These are phyloP conservation scores for Corylus americana DNA, from an alignment of 306 rosid species.

Conservation along the genomic window DNA sequence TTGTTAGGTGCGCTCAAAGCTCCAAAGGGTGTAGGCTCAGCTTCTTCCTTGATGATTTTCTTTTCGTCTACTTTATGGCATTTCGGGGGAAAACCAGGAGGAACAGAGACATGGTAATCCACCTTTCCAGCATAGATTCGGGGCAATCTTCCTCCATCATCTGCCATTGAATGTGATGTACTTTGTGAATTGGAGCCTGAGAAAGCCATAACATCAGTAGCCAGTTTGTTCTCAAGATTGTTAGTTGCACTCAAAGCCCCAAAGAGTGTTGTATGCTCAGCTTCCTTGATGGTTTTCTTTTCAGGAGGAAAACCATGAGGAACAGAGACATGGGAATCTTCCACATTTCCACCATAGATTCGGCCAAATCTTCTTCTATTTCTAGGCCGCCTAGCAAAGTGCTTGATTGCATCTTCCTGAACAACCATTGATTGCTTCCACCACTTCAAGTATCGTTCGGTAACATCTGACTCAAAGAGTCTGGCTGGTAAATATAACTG, in stretches of 20 bases:
- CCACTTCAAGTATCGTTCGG: conserved; percentile 14
- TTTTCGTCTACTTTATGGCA: too few species aligned
- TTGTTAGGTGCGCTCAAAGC: not conserved
- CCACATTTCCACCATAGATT: too few species aligned
- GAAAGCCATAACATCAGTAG: not conserved
- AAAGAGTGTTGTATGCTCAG: too few species aligned
- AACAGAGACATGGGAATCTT: too few species aligned
- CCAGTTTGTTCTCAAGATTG: not conserved
- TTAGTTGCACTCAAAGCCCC: not conserved
- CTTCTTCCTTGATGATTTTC: not conserved
- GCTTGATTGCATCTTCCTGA: not conserved
- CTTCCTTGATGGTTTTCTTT: too few species aligned
- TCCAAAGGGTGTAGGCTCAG: not conserved
- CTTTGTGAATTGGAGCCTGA: not conserved
- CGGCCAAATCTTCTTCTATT: not conserved
- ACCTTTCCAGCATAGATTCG: not conserved
- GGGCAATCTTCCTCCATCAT: not conserved
- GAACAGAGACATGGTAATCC: too few species aligned
- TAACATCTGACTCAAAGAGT: conserved; percentile 26
- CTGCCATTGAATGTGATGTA: not conserved
- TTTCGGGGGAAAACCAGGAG: too few species aligned
- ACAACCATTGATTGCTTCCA: conserved; percentile 4
- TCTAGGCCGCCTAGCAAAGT: not conserved
- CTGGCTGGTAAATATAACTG: conserved; percentile 24
- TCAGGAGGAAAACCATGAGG: too few species aligned